Base-by-base conservation (phyloP, 179 eudicot genomes). In the Pouteria campechiana region DNA sequence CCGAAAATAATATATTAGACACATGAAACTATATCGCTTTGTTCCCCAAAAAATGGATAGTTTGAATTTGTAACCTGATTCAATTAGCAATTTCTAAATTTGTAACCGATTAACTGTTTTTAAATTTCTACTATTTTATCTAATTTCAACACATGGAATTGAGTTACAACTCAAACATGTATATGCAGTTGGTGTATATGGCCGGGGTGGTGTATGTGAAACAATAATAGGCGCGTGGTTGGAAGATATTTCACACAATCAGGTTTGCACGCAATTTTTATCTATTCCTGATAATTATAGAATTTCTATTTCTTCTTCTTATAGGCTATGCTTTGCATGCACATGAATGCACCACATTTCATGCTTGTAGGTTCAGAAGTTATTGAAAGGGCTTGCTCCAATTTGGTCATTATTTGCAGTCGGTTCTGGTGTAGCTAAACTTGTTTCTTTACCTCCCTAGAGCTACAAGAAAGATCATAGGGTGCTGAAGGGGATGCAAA, bases 211-310 rank as follows among this genome's bases (percentile, higher is more conserved):
- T 49, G 76, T 82, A 20, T 76, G 76, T 52, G 96, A 90, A 71
- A 70, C 76, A 32, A 60, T 72, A 42, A 3, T 73, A 24, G 94
- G 93, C 50, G 94, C 86, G 63, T 90, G 98, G 98, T 72, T 77
- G 58, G 95, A 86, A 71, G 98, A 90, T 64, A 86, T 90, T 43
- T 90, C 98, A 48, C 90, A 73, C 38, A 82, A 82, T 71, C 98
- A 90, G 96, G 98, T 90, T 55, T 63, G 13, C 35, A n/a, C n/a
- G n/a, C n/a, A n/a, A n/a, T n/a, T n/a, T n/a, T n/a, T n/a, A n/a
- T n/a, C n/a, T n/a, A n/a, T n/a, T n/a, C n/a, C n/a, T n/a, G n/a
- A n/a, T n/a, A n/a, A n/a, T n/a, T n/a, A n/a, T n/a, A n/a, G n/a
- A n/a, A n/a, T n/a, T n/a, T n/a, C n/a, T n/a, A n/a, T n/a, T n/a